Percentiles rank a stretch among this genome's conserved stretches.
These are phyloP conservation scores for Theobroma grandiflorum DNA, from an alignment of 441 rosid species.

Conservation along the genomic window DNA sequence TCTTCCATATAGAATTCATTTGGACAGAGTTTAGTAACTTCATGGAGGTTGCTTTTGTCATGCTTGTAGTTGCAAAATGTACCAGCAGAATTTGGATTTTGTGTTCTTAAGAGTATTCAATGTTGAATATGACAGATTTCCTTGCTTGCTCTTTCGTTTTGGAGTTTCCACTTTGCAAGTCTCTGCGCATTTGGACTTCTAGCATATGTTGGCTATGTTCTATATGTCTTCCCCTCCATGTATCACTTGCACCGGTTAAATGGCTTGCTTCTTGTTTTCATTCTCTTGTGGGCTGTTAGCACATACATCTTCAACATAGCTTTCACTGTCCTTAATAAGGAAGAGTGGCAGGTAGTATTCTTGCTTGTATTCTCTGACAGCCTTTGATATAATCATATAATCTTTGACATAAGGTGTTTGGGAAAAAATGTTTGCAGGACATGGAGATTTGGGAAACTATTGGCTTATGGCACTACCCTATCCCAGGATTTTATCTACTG, in stretches of 20 bases:
- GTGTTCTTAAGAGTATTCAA: slow-evolving; percentile 21
- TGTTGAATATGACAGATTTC: slow-evolving; percentile 28
- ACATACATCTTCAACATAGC: slow-evolving; percentile 32
- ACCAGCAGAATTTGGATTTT: neutral
- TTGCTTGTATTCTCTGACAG: slow-evolving; percentile 10
- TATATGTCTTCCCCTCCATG: slow-evolving; percentile 29
- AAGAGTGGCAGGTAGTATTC: slow-evolving; percentile 17
- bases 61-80: neutral
- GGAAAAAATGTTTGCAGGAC: slow-evolving; percentile 16
- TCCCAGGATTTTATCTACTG: slow-evolving; percentile 30
- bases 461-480: slow-evolving; percentile 33
- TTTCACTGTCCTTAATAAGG: slow-evolving; percentile 26
- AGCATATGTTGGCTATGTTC: slow-evolving; percentile 28
- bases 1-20: slow-evolving; percentile 9
- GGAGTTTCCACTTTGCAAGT: slow-evolving; percentile 32
- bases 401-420: slow-evolving; percentile 8
- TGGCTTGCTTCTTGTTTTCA: slow-evolving; percentile 30
- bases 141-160: slow-evolving; percentile 28
- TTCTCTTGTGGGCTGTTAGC: slow-evolving; percentile 32
- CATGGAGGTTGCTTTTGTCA: neutral
- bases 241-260: slow-evolving; percentile 30
- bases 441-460: slow-evolving; percentile 35
- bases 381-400: neutral
- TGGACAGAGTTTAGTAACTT: slow-evolving; percentile 10
- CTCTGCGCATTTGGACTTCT: slow-evolving; percentile 30